A percentile compares a stretch with the other conserved stretches of the same genome.
These are phyloP conservation scores for Alternaria infectoria DNA, from an alignment of 2,329 filamentous ascomycete genomes.

Conservation along the genomic window DNA sequence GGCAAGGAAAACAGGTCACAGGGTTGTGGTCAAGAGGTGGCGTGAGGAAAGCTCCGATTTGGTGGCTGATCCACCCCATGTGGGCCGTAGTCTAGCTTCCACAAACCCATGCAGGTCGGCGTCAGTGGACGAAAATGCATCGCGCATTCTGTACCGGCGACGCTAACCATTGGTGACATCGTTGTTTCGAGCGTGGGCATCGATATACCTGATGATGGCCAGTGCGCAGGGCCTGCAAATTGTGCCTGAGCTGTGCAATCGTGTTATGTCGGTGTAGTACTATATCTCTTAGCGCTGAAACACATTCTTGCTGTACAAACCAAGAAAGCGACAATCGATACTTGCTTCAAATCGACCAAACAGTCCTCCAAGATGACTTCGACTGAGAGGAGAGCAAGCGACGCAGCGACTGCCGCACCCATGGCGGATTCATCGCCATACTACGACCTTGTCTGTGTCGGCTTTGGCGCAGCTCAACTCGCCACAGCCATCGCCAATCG, in stretches of 20 bases:
- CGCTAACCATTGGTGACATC: slow-evolving; percentile 30
- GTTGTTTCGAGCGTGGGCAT: slow-evolving; percentile 15
- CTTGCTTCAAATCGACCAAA: background rate
- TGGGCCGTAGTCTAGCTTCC: slow-evolving; percentile 26
- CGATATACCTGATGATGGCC: slow-evolving; percentile 13
- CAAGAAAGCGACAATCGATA: background rate
- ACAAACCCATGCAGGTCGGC: slow-evolving; percentile 22
- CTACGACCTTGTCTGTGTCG: slow-evolving; percentile 45
- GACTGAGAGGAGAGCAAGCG: slow-evolving; percentile 19
- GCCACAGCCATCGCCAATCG: slow-evolving; percentile 46
- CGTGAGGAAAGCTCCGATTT: slow-evolving; percentile 24
- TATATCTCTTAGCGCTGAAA: slow-evolving; percentile 10
- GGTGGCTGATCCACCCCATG: slow-evolving; percentile 29
- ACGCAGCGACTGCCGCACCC: slow-evolving; percentile 19
- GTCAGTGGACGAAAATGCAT: slow-evolving; percentile 12
- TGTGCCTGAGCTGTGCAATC: slow-evolving; percentile 9
- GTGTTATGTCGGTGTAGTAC: slow-evolving; percentile 3
- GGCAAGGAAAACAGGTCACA: slow-evolving; percentile 3
- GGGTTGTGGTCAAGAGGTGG: slow-evolving; percentile 4
- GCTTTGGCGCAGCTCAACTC: slow-evolving; percentile 45
- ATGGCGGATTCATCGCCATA: slow-evolving; percentile 18
- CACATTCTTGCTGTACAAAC: slow-evolving; percentile 1
- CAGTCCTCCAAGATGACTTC: slow-evolving; percentile 27
- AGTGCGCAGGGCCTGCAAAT: slow-evolving; percentile 20
- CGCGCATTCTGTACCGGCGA: slow-evolving; percentile 1